phyloP scores from a whole-genome alignment of 169 alveolate genomes.

The Plasmodium blacklocki region DNA sequence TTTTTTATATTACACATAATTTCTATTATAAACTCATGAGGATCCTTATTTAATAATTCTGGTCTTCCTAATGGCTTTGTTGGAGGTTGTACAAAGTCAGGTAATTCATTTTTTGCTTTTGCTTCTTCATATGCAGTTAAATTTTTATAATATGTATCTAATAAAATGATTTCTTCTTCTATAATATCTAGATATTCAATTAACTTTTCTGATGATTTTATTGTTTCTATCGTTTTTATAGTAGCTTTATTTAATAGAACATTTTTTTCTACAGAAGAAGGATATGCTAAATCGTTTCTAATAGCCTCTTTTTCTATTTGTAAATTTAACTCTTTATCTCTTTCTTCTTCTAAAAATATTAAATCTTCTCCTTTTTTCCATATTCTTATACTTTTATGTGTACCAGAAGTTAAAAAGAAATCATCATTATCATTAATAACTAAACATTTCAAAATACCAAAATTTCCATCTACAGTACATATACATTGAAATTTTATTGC shows the following conservation, averaged over 20 bases:
- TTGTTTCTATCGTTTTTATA: conserved; percentile 85
- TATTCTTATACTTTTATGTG: conserved; percentile 83
- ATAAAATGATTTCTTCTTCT: conserved; percentile 76
- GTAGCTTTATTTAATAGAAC: conserved; percentile 84
- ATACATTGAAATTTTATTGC: conserved; percentile 82
- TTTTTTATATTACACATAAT: conserved; percentile 76
- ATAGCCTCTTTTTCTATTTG: conserved; percentile 87
- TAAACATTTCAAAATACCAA: conserved; percentile 73
- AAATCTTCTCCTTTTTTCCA: conserved; percentile 87
- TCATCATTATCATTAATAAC: conserved; percentile 77
- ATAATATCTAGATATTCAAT: conserved; percentile 80
- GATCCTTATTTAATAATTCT: conserved; percentile 75
- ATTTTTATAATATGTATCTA: conserved; percentile 74
- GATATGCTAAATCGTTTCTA: conserved; percentile 83
- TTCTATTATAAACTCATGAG: conserved; percentile 72
- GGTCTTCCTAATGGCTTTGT: conserved; percentile 74
- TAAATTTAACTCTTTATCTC: conserved; percentile 88
- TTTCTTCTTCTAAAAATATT: conserved; percentile 86
- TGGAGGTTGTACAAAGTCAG: conserved; percentile 78
- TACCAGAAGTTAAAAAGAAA: conserved; percentile 80
- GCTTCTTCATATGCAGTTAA: conserved; percentile 73
- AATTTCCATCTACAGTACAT: conserved; percentile 80
- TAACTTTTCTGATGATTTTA: conserved; percentile 86
- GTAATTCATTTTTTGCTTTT: conserved; percentile 50
- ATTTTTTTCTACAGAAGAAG: conserved; percentile 83